Conservation (phyloP, 495 filamentous ascomycete species). For the Ascobolus immersus region DNA sequence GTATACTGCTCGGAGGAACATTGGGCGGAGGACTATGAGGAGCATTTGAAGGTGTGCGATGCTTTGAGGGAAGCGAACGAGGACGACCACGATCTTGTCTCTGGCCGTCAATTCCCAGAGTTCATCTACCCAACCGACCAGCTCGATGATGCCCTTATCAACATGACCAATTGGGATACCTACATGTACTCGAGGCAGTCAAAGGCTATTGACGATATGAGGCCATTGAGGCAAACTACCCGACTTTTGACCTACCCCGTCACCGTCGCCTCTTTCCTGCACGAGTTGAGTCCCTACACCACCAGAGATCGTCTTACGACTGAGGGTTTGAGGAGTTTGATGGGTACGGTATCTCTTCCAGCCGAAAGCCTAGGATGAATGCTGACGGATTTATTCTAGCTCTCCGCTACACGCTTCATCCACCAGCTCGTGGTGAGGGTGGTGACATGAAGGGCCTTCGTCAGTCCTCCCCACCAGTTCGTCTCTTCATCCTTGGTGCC, state of each 20-base stretch:
- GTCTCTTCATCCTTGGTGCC: slow-evolving; percentile 82
- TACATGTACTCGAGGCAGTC: slow-evolving; percentile 75
- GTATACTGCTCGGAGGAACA: slow-evolving; percentile 82
- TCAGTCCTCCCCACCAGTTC: slow-evolving; percentile 57
- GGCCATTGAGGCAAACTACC: slow-evolving; percentile 73
- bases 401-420: slow-evolving; percentile 79
- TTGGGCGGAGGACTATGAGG: slow-evolving; percentile 83
- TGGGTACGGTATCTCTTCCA: slow-evolving; percentile 34
- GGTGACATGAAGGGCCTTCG: slow-evolving; percentile 51
- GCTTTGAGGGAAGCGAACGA: slow-evolving; percentile 78
- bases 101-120: slow-evolving; percentile 76
- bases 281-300: slow-evolving; percentile 79
- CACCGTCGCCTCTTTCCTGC: slow-evolving; percentile 70
- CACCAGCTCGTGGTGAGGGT: slow-evolving; percentile 51
- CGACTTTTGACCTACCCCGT: slow-evolving; percentile 77
- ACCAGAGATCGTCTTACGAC: slow-evolving; percentile 48
- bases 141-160: slow-evolving; percentile 72
- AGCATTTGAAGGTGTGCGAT: slow-evolving; percentile 79
- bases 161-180: slow-evolving; percentile 98
- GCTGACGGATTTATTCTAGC: slow-evolving; percentile 25
- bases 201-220: slow-evolving; percentile 62
- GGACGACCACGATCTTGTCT: slow-evolving; percentile 85
- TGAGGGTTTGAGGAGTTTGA: slow-evolving; percentile 79
- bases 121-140: slow-evolving; percentile 73
- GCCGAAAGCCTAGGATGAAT: background rate